Percentiles rank a stretch among this genome's conserved stretches.
Conservation (phyloP, 2,329 filamentous ascomycete species). For the Colletotrichum plurivorum region DNA sequence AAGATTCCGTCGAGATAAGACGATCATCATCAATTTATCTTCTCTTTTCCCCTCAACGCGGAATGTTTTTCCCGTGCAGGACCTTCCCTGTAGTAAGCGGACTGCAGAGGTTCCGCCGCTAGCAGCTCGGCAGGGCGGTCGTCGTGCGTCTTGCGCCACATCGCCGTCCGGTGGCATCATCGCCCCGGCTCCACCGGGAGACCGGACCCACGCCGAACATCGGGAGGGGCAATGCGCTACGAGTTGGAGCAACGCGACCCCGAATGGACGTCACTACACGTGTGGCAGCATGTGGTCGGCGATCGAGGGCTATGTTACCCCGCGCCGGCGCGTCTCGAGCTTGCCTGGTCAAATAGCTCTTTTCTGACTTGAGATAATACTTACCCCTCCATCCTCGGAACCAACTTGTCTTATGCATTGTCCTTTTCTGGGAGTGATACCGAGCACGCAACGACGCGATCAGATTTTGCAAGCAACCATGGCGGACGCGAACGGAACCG, state of each 20-base stretch:
- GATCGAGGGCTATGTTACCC: slow-evolving; percentile 10
- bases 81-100: slow-evolving; percentile 9
- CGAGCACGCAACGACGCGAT: not conserved
- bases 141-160: slow-evolving; percentile 38
- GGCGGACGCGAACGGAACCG: slow-evolving; percentile 24
- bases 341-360: not conserved
- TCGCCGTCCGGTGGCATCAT: slow-evolving; percentile 40
- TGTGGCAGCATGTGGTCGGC: not conserved
- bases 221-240: slow-evolving; percentile 25
- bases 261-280: slow-evolving; percentile 12
- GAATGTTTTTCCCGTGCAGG: not conserved
- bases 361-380: not conserved
- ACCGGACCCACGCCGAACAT: slow-evolving; percentile 39
- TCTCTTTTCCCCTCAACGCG: too few relatives aligned
- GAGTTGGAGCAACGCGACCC: slow-evolving; percentile 20
- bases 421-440: not conserved
- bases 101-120: slow-evolving; percentile 3
- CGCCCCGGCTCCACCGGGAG: slow-evolving; percentile 32
- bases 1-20: too few relatives aligned
- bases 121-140: not conserved
- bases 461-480: slow-evolving; percentile 6
- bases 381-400: not conserved
- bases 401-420: too few relatives aligned
- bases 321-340: not conserved
- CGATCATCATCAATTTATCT: too few relatives aligned